Evolutionary conservation across 352 stramenopile species (phyloP).

Genomic region (Pseudoperonospora humuli): DNA sequence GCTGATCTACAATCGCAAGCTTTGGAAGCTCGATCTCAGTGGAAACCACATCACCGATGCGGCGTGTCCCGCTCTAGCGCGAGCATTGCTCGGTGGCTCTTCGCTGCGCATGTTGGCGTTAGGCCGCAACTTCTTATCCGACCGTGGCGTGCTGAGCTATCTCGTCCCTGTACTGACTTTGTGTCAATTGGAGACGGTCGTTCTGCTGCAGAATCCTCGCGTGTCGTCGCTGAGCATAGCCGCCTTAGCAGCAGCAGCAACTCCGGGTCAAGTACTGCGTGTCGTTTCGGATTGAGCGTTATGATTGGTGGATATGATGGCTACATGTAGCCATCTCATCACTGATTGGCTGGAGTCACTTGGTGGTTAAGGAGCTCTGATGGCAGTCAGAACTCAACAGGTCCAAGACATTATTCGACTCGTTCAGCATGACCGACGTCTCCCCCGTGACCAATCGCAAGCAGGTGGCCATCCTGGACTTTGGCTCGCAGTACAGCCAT

Average conservation of each 20-base stretch:
- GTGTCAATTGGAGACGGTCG: too few species aligned
- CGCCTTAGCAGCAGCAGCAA: too few species aligned
- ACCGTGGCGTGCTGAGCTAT: too few species aligned
- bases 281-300: slow-evolving; percentile 11
- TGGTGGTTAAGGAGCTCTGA: slow-evolving; percentile 1
- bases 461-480: slow-evolving; percentile 99
- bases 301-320: slow-evolving; percentile 27
- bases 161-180: too few species aligned
- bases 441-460: slow-evolving; percentile 85
- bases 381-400: slow-evolving; percentile 24
- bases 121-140: too few species aligned
- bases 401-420: slow-evolving; percentile 12
- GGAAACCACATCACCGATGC: too few species aligned
- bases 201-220: too few species aligned
- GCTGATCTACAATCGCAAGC: too few species aligned
- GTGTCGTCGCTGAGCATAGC: too few species aligned
- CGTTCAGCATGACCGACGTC: slow-evolving; percentile 45
- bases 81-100: too few species aligned
- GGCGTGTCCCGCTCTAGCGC: too few species aligned
- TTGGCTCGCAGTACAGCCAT: slow-evolving; percentile 99
- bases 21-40: too few species aligned
- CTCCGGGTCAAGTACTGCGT: slow-evolving; percentile 33
- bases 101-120: slow-evolving; percentile 40
- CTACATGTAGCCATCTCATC: slow-evolving; percentile 12
- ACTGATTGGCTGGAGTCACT: slow-evolving; percentile 12